Evolutionary conservation across 75 land plant genomes (phyloP).

Genomic region (Selaginella tamariscina): DNA sequence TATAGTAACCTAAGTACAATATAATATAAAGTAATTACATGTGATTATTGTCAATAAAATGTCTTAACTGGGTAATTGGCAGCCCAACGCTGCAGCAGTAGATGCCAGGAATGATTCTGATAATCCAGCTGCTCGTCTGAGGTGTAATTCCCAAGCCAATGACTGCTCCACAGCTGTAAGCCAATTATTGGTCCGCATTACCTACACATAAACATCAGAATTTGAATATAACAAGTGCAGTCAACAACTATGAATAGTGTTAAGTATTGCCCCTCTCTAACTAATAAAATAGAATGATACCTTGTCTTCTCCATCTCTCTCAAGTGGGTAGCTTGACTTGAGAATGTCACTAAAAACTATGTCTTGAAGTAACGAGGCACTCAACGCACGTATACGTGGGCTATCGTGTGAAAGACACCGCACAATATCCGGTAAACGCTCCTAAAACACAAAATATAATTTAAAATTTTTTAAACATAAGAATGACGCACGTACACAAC

Average conservation of each 20-base stretch:
- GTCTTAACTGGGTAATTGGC: constrained; percentile 10
- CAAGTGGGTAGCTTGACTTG: constrained; percentile 23
- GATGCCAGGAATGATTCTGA: constrained; percentile 33
- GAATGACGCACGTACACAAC: not conserved
- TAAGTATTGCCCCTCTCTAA: constrained; percentile 14
- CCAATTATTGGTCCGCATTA: too few species aligned
- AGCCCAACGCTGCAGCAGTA: constrained; percentile 68
- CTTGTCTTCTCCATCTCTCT: constrained; percentile 14
- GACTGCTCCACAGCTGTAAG: constrained; percentile 44
- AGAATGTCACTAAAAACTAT: constrained; percentile 16
- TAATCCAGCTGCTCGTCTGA: constrained; percentile 38
- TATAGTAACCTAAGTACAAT: too few species aligned
- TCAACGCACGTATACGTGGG: constrained; percentile 82
- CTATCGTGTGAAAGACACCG: constrained; percentile 81
- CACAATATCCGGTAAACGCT: constrained; percentile 66
- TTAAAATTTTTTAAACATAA: not conserved
- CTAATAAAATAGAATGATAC: too few species aligned
- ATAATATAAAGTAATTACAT: too few species aligned
- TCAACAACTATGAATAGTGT: constrained; percentile 17
- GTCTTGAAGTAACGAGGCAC: constrained; percentile 58
- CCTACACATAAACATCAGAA: constrained; percentile 55
- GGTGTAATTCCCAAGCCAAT: constrained; percentile 57
- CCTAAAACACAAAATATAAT: constrained; percentile 40
- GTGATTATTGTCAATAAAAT: too few species aligned
- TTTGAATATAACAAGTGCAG: constrained; percentile 18